Base-by-base conservation (phyloP, 2,329 filamentous ascomycete species). In the Apiospora sp. region DNA sequence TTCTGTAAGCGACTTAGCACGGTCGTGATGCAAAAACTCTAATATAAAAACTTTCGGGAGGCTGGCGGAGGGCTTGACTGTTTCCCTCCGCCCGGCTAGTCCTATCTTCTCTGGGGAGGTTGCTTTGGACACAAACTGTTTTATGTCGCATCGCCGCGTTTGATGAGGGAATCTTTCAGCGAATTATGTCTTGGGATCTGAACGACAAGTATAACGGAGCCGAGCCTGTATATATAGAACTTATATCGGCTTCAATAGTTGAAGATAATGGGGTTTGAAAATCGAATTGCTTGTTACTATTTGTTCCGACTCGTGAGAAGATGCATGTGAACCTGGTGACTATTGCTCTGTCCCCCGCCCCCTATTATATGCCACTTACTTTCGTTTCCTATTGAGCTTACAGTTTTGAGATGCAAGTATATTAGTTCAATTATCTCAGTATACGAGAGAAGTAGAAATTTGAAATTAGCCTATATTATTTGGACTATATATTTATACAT, bases 251-350 rank as follows among this genome's bases (percentile, higher is more conserved):
- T 64, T 64, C 34, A 41, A 48, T n/a, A 64, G 58, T 64, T 64
- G 58, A 64, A 64, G 58, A 64, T 64, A 37, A 41, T 41, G 58
- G 58, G 19, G 58, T 41, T 64, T 64, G 58, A 64, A n/a, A 64
- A 64, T 30, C 58, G 58, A 64, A 19, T 13, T 12, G 10, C 30
- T 41, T 64, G 30, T 64, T 13, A 22, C 10, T 24, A 64, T n/a
- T 10, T 5, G 16, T 41, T 41, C 10, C 41, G 22, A 13, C 22
- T 10, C 41, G 51, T 58, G 58, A 64, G 14, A 2, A 6, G 14
- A 3, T 14, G 3, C 34, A n/a, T n/a, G 46, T 7, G 7, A 49
- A 49, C 22, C 46, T 49, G n/a, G 19, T 4, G 7, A n/a, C 22
- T 3, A 10, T 41, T 10, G 5, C 7, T 41, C 2, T n/a, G 44